Conservation (phyloP, 306 rosid genomes). For the Luffa acutangula region DNA sequence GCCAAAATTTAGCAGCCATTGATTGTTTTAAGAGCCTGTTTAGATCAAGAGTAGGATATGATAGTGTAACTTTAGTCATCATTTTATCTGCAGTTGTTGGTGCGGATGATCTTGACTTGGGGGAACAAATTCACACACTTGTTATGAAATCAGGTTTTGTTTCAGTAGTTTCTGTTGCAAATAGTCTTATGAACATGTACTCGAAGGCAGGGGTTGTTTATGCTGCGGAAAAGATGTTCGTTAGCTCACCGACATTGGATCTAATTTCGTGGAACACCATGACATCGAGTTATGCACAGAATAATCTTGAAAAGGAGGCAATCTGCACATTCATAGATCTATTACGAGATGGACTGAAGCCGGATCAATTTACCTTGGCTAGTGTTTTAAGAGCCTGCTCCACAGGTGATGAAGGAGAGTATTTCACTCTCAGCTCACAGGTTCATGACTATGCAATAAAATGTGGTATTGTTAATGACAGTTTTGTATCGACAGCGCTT, state of each 20-base stretch:
- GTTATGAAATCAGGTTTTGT: slow-evolving; percentile 33
- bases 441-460: slow-evolving; percentile 55
- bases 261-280: slow-evolving; percentile 76
- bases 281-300: slow-evolving; percentile 48
- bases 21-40: slow-evolving; percentile 39
- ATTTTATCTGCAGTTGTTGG: slow-evolving; percentile 38
- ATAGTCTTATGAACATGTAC: slow-evolving; percentile 66
- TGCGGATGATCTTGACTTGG: slow-evolving; percentile 28
- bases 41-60: slow-evolving; percentile 31
- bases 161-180: slow-evolving; percentile 40
- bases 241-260: slow-evolving; percentile 45
- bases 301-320: slow-evolving; percentile 43
- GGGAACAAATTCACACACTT: slow-evolving; percentile 53
- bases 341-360: slow-evolving; percentile 32
- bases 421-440: slow-evolving; percentile 34
- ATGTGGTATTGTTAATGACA: slow-evolving; percentile 30
- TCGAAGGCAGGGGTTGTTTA: slow-evolving; percentile 36
- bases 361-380: slow-evolving; percentile 64
- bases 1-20: slow-evolving; percentile 45
- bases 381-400: slow-evolving; percentile 65
- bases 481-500: slow-evolving; percentile 60
- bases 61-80: slow-evolving; percentile 37
- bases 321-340: slow-evolving; percentile 31
- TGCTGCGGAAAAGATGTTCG: slow-evolving; percentile 34
- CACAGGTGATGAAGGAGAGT: slow-evolving; percentile 34